Evolutionary conservation across 176 grass and related monocot species (phyloP).

Genomic region (Leersia perrieri): DNA sequence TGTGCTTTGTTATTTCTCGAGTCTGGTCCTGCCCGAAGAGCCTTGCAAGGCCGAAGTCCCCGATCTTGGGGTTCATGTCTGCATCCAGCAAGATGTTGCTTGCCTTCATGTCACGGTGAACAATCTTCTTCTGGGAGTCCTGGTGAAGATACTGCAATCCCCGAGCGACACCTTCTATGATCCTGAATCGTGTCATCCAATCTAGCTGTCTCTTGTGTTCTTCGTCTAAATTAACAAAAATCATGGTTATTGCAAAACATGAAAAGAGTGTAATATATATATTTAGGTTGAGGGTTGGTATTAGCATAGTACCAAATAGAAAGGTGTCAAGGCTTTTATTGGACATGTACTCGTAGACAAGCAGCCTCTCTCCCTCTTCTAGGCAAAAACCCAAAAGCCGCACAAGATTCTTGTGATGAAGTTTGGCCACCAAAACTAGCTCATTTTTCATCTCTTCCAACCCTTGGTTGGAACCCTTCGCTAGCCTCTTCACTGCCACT

Average conservation of each 20-base stretch:
- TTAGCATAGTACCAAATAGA: neutral
- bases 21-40: constrained; percentile 41
- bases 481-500: neutral
- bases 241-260: too few relatives aligned
- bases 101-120: constrained; percentile 37
- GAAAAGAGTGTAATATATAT: too few relatives aligned
- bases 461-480: neutral
- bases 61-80: constrained; percentile 43
- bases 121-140: constrained; percentile 37
- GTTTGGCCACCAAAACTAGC: neutral
- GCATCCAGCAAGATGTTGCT: constrained; percentile 38
- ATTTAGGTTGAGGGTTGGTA: neutral
- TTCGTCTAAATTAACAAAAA: too few relatives aligned
- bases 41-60: constrained; percentile 40
- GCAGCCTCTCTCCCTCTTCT: neutral
- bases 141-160: constrained; percentile 48
- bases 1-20: constrained; percentile 16
- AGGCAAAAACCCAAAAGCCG: neutral
- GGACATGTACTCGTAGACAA: neutral
- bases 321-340: neutral
- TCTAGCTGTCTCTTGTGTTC: constrained; percentile 1
- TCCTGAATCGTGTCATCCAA: constrained; percentile 33
- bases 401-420: neutral
- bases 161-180: constrained; percentile 48
- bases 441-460: neutral